Percentiles rank a stretch among this genome's conserved stretches.
These are phyloP conservation scores for Hysterangium stoloniferum DNA, from an alignment of 768 basidiomycete genomes.

Conservation along the genomic window DNA sequence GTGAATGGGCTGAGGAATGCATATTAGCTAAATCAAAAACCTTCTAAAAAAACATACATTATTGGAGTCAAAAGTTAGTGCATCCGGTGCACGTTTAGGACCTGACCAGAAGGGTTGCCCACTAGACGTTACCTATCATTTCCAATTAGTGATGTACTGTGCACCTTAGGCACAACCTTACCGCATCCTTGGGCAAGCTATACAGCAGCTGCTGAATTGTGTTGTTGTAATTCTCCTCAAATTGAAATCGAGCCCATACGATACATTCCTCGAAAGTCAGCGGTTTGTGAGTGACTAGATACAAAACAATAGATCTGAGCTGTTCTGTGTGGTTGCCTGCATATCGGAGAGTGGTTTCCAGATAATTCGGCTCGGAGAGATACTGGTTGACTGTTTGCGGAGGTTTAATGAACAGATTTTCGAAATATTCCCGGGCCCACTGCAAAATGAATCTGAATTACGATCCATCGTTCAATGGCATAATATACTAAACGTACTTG, in stretches of 20 bases:
- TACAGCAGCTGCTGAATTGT: conserved; percentile 87
- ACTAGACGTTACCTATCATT: conserved; percentile 54
- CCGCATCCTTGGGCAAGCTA: conserved; percentile 91
- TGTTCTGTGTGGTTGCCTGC: conserved; percentile 89
- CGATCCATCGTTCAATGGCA: not conserved
- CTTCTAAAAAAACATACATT: conserved; percentile 50
- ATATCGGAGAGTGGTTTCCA: conserved; percentile 85
- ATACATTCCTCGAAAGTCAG: conserved; percentile 97
- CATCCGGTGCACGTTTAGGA: conserved; percentile 93
- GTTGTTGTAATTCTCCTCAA: conserved; percentile 90
- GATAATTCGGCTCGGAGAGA: conserved; percentile 91
- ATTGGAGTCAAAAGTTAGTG: conserved; percentile 76
- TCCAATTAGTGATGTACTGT: too few relatives aligned
- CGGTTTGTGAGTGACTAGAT: conserved; percentile 87
- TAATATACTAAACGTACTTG: conserved; percentile 47
- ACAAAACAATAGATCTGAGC: conserved; percentile 79
- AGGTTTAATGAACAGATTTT: conserved; percentile 89
- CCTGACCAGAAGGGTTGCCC: conserved; percentile 99
- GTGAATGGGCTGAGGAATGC: conserved; percentile 61
- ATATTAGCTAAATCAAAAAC: conserved; percentile 8
- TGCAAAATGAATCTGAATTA: conserved; percentile 28
- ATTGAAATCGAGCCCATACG: conserved; percentile 90
- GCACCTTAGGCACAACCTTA: conserved; percentile 24
- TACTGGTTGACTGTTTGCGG: conserved; percentile 92
- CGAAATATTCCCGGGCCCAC: conserved; percentile 95